Base-by-base conservation (phyloP, 164 flowering plant species). In the Liquidambar formosana region DNA sequence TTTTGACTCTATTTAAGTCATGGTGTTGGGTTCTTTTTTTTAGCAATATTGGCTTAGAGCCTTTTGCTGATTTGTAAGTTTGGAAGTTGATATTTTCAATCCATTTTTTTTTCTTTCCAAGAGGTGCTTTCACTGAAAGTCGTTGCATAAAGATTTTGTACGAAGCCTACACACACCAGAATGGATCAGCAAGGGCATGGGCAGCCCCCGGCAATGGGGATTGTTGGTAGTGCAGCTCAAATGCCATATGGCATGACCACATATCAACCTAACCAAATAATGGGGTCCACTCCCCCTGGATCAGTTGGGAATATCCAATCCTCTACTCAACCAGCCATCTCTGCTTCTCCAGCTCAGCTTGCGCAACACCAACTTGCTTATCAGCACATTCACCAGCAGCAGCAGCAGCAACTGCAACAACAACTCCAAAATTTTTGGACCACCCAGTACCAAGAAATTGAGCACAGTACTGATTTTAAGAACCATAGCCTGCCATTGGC, bases 401-500 rank as follows among this genome's bases (percentile, higher is more conserved):
- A 84, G 62, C 90, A 86, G 33, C 86, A 82, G 58, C 94, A 85
- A 69, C 75, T 83, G 67, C 88, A 80, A 68, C 89, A 86, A 66
- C 96, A 88, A 66, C 87, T 90, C 53, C 85, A 84, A 71, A 68
- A 33, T 26, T 90, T 90, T 46, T 88, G 96, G 96, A 71, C 79
- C 11, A 81, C 65, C 64, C 91, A 88, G 71, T 81, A 66, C 69
- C 86, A 84, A 57, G 96, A 90, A 69, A 87, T 86, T 49, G 91
- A 87, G 76, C 86, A 85, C 67, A 80, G 79, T 18, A 73, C 75
- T 22, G 96, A 88, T 64, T 88, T 88, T 78, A 86, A 86, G 80
- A 88, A 90, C 77, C 96, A 90, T 58, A 86, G 86, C 77, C 74
- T 90, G 57, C 96, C 96, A 21, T 71, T 90, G 73, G 96, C 96